Conservation (phyloP, 225 moss, liverwort and hornwort genomes). For the Polytrichum formosum region DNA sequence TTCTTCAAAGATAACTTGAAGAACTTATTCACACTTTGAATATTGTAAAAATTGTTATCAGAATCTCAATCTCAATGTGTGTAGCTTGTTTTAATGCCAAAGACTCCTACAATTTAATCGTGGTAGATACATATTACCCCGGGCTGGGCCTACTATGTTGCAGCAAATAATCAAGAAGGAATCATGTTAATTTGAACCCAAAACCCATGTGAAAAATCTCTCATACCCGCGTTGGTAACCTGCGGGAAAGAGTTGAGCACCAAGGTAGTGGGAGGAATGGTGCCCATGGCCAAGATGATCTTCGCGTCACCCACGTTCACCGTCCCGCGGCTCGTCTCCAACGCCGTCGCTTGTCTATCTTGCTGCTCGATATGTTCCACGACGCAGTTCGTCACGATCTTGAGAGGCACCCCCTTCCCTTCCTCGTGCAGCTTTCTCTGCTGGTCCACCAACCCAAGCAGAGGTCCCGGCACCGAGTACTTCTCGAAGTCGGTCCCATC, state of each 20-base stretch:
- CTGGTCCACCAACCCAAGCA: conserved; percentile 8
- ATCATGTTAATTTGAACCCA: too few species aligned
- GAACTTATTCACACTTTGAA: too few species aligned
- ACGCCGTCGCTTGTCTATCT: conserved; percentile 9
- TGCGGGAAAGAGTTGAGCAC: conserved; percentile 23
- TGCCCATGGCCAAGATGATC: conserved; percentile 24
- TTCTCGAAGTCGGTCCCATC: conserved; percentile 20
- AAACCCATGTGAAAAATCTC: too few species aligned
- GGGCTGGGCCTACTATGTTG: too few species aligned
- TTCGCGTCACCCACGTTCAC: conserved; percentile 14
- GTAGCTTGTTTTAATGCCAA: too few species aligned
- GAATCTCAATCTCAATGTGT: too few species aligned
- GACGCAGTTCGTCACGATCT: conserved; percentile 16
- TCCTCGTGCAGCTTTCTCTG: conserved; percentile 7
- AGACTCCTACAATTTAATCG: too few species aligned
- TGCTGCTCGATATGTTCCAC: conserved; percentile 11
- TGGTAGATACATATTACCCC: too few species aligned
- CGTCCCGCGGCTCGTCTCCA: conserved; percentile 12
- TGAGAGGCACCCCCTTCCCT: conserved; percentile 1
- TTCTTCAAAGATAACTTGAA: too few species aligned
- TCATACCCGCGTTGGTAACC: conserved; percentile 5
- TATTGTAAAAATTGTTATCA: too few species aligned
- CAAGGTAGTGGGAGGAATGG: conserved; percentile 19
- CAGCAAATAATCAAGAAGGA: too few species aligned
- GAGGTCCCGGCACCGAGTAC: conserved; percentile 12